Evolutionary conservation across 1,139 yeast species (phyloP), one percentile per base, ranked within the genome.

Genomic region (Magnusiomyces sp.): DNA sequence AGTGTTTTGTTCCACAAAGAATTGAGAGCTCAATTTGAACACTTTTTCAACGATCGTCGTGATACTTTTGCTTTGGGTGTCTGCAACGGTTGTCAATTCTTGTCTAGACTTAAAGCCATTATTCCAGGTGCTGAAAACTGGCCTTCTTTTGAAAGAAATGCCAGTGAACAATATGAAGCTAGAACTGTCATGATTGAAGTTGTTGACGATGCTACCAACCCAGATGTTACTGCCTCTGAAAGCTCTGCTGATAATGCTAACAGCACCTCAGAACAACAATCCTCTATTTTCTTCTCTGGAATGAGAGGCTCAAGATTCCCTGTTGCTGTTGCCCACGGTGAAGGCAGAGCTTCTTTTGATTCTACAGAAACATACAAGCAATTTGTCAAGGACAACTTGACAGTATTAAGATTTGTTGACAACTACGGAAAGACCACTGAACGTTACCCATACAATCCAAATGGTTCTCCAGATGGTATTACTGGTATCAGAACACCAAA

Each of bases 11-110:
- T 82, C 76, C 84, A 92, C 64, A 87, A 81, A 37, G 74, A 72
- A 50, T 84, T 94, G 44, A 81, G 94, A 64, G 65, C 75, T 38
- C 90, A 87, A 70, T 94, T 94, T 68, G 69, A 73, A 59, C 75
- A 71, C 49, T 92, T 92, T 67, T 92, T 94, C 79, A 82, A 81
- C 61, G 85, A 81, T 52, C 83, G 98, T 69, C 71, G 73, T 23
- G 95, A 92, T 63, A 92, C 98, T 1, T 94, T 94, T 73, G 95
- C 97, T n/a, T 81, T 92, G 62, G 99, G 98, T 69, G 96, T 96
- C 46, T 94, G 99, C 76, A 94, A 94, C 66, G 99, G 99, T 54
- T 94, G 99, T 72, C 99, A 94, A 70, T 94, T 94, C 73, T 72
- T 92, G 63, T 83, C 95, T 55, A 82, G 92, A 70, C 79, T 94